Evolutionary conservation across 2,329 filamentous ascomycete genomes (phyloP), one percentile per base, ranked within the genome.

Genomic region (Magnaporthiopsis incrustans): DNA sequence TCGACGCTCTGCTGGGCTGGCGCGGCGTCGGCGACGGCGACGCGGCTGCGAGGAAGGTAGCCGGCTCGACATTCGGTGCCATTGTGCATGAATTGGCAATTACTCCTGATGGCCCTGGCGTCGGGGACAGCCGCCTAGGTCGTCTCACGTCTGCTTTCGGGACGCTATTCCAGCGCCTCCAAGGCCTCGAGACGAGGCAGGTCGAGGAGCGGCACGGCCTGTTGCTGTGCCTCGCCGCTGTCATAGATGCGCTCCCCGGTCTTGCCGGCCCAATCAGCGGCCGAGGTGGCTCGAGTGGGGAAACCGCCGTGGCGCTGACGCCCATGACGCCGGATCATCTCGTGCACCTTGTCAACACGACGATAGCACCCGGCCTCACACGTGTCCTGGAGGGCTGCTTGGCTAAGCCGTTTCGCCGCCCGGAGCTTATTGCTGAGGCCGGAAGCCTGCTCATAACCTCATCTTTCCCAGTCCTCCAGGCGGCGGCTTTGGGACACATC

Each of bases 1-100:
- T 92, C 11, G 82, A 88, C 50, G 88, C 84, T 0, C 78, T 97
- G 8, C 78, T 96, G 15, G 87, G 86, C 26, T 99, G 95, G 95
- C 85, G 94, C 73, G 95, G 95, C 0, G 84, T 96, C n/a, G 88
- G 89, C 0, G 91, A 96, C 67, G 80, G 86, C 11, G 92, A 97
- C 73, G 82, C 87, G 0, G 78, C 82, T 7, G 91, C 92, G 1
- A 85, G 95, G 66, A 83, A 91, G 69, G 83, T 85, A 61, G 88
- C 92, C 18, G 91, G 90, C 1, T 76, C 75, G 1, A 87, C 90
- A 0, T 87, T 94, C 69, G 91, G 91, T 7, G 72, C 74, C 1
- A 72, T 93, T 5, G 80, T 76, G 67, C 77, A 73, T 50, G 76
- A 78, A 64, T 70, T 78, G 50, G 76, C 77, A 4, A 66, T 65